Evolutionary conservation across 1,284 basidiomycete species (phyloP).

Genomic region (Boletus smithii): DNA sequence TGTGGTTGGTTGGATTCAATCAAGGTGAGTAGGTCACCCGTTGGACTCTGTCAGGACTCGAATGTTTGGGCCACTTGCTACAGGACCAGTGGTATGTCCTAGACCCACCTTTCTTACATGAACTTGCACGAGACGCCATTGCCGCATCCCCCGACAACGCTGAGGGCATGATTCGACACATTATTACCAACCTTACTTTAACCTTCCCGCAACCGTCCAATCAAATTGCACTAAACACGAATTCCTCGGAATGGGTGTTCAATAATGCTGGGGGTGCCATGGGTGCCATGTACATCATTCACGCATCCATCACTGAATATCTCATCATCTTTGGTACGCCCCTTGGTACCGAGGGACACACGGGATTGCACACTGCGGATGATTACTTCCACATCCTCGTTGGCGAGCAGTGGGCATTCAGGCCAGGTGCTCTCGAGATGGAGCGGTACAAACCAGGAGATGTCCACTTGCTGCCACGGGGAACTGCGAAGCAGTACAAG

Average conservation of each 20-base stretch:
- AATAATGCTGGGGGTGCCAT: conserved; percentile 99
- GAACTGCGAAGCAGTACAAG: conserved; percentile 92
- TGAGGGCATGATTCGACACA: conserved; percentile 69
- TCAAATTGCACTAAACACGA: conserved; percentile 56
- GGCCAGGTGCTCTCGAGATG: conserved; percentile 74
- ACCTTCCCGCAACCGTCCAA: conserved; percentile 51
- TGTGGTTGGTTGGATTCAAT: conserved; percentile 56
- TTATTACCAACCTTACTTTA: conserved; percentile 69
- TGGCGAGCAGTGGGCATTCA: conserved; percentile 92
- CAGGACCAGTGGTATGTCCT: conserved; percentile 70
- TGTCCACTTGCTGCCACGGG: conserved; percentile 81
- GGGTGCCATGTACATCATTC: conserved; percentile 97
- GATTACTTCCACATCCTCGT: conserved; percentile 97
- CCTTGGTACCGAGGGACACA: conserved; percentile 94
- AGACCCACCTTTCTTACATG: conserved; percentile 61
- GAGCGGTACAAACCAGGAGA: conserved; percentile 84
- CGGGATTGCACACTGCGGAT: conserved; percentile 90
- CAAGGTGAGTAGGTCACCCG: conserved; percentile 40
- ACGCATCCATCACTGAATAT: conserved; percentile 92
- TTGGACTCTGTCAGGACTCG: neutral
- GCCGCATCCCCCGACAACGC: conserved; percentile 59
- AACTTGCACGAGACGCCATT: conserved; percentile 70
- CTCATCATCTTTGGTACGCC: conserved; percentile 95
- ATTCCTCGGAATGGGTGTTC: conserved; percentile 87
- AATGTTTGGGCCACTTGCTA: neutral